Base-by-base conservation (phyloP, 768 basidiomycete genomes). In the Boletus sensibilis region DNA sequence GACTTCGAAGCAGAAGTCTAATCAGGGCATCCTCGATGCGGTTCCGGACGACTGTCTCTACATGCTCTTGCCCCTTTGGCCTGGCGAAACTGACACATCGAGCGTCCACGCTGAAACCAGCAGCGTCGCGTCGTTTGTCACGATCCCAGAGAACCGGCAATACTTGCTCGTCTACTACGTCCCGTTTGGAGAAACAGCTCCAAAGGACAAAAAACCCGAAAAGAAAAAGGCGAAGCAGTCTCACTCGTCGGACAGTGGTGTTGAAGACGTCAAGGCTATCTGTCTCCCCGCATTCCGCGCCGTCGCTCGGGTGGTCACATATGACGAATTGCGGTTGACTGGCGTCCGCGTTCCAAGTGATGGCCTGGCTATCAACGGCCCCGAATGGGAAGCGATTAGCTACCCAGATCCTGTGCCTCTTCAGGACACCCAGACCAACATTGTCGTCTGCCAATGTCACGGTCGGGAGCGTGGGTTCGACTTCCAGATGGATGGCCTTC, bases 1-100 rank as follows among this genome's bases (percentile, higher is more conserved):
- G 38, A 23, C 50, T 60, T 61, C 53, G 45, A 68, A 57, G 58
- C 64, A 57, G 20, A 68, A 43, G 52, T 25, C 51, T 21, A 47
- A 27, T 10, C 57, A 65, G 6, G 78, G 82, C 55, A 75, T 88
- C 58, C 82, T 90, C 53, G 77, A 81, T 34, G 75, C 82, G 34
- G 77, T 92, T 37, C 86, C 87, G 0, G 71, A 80, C 6, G 88
- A 92, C 14, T 82, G 83, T 23, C 75, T 92, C 50, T 90, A 87
- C 68, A 92, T 93, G 91, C 79, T 92, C 25, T 76, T 93, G 18
- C 91, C 91, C 16, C 76, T 93, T n/a, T 93, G 90, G 90, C 84
- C 87, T 10, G 81, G 85, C 18, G 86, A 88, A 61, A 88, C 83
- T 1, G 88, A 89, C 68, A 65, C 80, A 72, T 75, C 43, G 58